Evolutionary conservation across 2,329 filamentous ascomycete species (phyloP).

Genomic region (Colletotrichum eremochloae): DNA sequence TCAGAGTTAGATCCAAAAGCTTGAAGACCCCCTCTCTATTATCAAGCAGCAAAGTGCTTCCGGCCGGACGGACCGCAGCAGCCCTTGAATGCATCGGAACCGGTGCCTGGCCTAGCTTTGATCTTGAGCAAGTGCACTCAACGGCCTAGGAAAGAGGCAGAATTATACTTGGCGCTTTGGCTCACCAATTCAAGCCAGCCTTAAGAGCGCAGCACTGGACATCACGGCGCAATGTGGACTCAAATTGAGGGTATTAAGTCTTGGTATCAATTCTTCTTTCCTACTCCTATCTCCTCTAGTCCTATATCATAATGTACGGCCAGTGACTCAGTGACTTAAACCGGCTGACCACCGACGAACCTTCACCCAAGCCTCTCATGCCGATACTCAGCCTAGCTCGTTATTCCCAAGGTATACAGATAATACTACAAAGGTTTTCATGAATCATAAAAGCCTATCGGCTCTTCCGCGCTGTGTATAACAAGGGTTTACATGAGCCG

Average conservation of each 20-base stretch:
- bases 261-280: not conserved
- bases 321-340: no score
- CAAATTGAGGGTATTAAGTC: not conserved
- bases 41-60: not conserved
- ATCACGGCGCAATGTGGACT: not conserved
- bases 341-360: not conserved
- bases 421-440: constrained; percentile 1
- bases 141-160: not conserved
- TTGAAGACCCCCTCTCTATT: not conserved
- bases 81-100: not conserved
- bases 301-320: not conserved
- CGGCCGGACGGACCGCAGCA: not conserved
- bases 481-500: not conserved
- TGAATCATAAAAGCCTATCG: not conserved
- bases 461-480: not conserved
- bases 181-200: not conserved
- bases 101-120: not conserved
- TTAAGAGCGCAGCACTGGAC: not conserved
- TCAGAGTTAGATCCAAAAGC: not conserved
- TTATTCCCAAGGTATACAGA: constrained; percentile 1
- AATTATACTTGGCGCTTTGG: not conserved
- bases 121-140: not conserved
- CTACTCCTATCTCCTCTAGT: not conserved
- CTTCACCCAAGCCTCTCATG: not conserved
- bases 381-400: not conserved